Evolutionary conservation across 345 rosid species (phyloP), one percentile per base, ranked within the genome.

Genomic region (Salix udensis): DNA sequence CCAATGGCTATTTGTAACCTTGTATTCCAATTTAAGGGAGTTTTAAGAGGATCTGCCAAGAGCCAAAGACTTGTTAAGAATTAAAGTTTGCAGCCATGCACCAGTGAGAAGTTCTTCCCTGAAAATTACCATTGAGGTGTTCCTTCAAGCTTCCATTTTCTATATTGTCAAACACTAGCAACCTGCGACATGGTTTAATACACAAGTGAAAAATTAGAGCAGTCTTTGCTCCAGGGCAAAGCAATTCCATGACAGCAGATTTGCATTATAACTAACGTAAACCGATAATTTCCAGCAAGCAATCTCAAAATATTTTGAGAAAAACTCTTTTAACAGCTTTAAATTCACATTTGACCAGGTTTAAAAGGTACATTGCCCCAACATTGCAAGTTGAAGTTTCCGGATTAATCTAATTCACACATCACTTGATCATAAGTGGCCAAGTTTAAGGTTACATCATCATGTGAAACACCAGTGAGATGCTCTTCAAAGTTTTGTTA

Each of bases 101-200:
- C 64, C 19, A 15, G 2, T 2, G 16, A 74, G 15, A 65, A 24
- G 64, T 67, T 78, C 7, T 77, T 58, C 70, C 70, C n/a, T 12
- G 39, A 72, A 67, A 71, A 11, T 81, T 89, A 93, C 98, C 98
- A 81, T 87, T 89, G 64, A 93, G 94, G 77, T 92, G 89, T 72
- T 96, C 97, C 85, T 91, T 91, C 85, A 93, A 88, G 89, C 93
- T 96, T 86, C 99, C 98, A 62, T 89, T 88, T 76, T 88, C 97
- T 73, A 91, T 86, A 62, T 87, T 88, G 79, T 85, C 92, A 79
- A 88, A 95, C 83, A 95, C 89, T 19, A 96, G 86, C 81, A 91
- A 84, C 82, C 98, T 96, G 93, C 82, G 82, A 74, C 81, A 50
- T 6, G 36, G 67, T 61, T 65, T 16, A 21, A 26, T 5, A 40